Base-by-base conservation (phyloP, 192 early-diverging fungal genomes). In the Backusella circina region DNA sequence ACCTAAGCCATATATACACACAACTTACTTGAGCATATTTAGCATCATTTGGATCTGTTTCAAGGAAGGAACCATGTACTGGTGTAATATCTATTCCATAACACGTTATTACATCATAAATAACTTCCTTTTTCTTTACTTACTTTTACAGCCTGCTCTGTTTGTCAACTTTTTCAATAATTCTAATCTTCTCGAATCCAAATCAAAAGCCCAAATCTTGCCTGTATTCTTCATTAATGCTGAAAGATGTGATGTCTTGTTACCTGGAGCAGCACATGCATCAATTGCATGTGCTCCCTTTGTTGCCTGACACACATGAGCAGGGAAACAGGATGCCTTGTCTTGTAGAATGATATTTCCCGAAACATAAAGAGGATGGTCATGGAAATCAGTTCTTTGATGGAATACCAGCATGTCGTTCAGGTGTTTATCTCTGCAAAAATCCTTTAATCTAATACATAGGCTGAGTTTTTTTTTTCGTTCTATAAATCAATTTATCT, bases 231-330 rank as follows among this genome's bases (percentile, higher is more conserved):
- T 86, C 92, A 98, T 95, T 31, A 96, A 84, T 70, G 94, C 93
- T 5, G 92, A 91, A 67, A 99, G 83, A 77, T 98, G 97, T 65
- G 94, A 94, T 5, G 98, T 99, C 79, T 99, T 99, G 85, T 99
- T 99, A 6, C 97, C 97, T 4, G 97, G 97, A 0, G 97, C 97
- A 16, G 98, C 98, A 79, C 97, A 99, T 8, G 92, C 95, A 79
- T 99, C 98, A 54, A 99, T 94, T 2, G 91, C 94, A 74, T 90
- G 84, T 0, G 89, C 79, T 3, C 80, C 70, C 28, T 75, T 74
- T 3, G 88, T 83, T 0, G 96, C 91, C 4, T 83, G 83, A 39
- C 95, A 82, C 21, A 97, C 89, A 71, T 93, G 94, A 0, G 98
- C 95, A 1, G 98, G 95, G 77, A 98, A 95, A 81, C 96, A 99